phyloP scores from a whole-genome alignment of 768 basidiomycete species.

The Mycena venus region DNA sequence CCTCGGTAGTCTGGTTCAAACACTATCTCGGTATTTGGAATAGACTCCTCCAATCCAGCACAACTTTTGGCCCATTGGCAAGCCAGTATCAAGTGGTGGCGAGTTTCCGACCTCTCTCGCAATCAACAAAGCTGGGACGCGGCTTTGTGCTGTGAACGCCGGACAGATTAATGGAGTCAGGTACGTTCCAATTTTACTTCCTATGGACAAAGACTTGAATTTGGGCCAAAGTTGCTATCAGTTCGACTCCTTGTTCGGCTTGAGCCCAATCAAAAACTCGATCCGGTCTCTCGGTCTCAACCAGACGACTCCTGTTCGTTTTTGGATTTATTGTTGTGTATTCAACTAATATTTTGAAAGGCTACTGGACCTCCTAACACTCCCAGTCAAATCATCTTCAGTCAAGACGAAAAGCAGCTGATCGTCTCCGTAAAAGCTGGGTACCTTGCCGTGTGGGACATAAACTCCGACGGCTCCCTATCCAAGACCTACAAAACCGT shows the following conservation, averaged over 20 bases:
- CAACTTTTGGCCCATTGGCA: slow-evolving; percentile 46
- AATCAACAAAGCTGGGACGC: slow-evolving; percentile 46
- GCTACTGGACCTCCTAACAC: slow-evolving; percentile 30
- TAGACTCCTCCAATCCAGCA: slow-evolving; percentile 48
- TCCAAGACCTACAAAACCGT: slow-evolving; percentile 42
- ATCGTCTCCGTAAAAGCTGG: slow-evolving; percentile 51
- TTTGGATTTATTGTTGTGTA: slow-evolving; percentile 8
- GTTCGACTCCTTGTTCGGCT: slow-evolving; percentile 27
- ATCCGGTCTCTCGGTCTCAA: slow-evolving; percentile 42
- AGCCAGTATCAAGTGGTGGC: slow-evolving; percentile 50
- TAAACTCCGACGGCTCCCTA: slow-evolving; percentile 44
- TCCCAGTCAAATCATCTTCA: slow-evolving; percentile 48
- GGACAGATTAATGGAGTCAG: slow-evolving; percentile 51
- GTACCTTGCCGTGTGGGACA: slow-evolving; percentile 51
- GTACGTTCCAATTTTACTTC: slow-evolving; percentile 34
- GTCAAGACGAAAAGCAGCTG: slow-evolving; percentile 43
- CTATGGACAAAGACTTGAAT: background rate
- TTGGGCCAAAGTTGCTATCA: slow-evolving; percentile 6
- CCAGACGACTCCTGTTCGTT: slow-evolving; percentile 32
- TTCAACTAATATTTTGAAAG: background rate
- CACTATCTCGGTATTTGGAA: slow-evolving; percentile 51
- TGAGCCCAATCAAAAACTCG: slow-evolving; percentile 44
- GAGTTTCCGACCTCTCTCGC: slow-evolving; percentile 55
- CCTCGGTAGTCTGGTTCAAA: slow-evolving; percentile 51
- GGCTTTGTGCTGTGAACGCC: slow-evolving; percentile 52